Base-by-base conservation (phyloP, 164 flowering plant genomes). In the Aristolochia fimbriata region DNA sequence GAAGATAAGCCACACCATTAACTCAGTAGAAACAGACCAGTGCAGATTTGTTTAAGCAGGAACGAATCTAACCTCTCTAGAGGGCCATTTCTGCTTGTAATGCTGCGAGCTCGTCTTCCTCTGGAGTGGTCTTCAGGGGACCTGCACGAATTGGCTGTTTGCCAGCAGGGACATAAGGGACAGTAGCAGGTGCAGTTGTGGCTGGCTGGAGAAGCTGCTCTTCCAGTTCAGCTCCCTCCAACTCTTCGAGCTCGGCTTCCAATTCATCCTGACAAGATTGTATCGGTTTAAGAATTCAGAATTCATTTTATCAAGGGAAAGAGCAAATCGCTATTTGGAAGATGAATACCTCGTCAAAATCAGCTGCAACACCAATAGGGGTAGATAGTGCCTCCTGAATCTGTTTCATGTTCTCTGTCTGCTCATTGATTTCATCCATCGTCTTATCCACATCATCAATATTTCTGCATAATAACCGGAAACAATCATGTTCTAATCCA, bases 191-290 rank as follows among this genome's bases (percentile, higher is more conserved):
- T 20, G 78, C 68, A 49, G 66, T 74, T 23, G 73, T 79, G n/a
- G 78, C 72, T 3, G 82, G 80, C 60, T 74, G 76, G 31, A 79
- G 82, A 68, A 79, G 78, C 58, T 74, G 77, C 63, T 74, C 82
- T 61, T 79, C 82, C 80, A 79, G 55, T 31, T 79, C 82, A 16
- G 80, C 80, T 19, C 76, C 82, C 66, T 78, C 82, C 59, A 78
- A 64, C 54, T 78, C 82, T 58, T 79, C 80, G 24, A 79, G 78
- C 66, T 79, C 82, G 9, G 82, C 82, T 59, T 79, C 82, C 62
- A 79, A 63, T 58, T 79, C 82, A 70, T 79, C 52, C 52, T 49
- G 52, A 10, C 19, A 16, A 10, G 9, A 21, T 8, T 1, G 17
- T 16, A 10, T 17, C 8, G 22, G 22, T 16, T 21, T 7, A 17